Evolutionary conservation across 163 green algal genomes (phyloP), one percentile per base, ranked within the genome.

Genomic region (Volvox carteri): DNA sequence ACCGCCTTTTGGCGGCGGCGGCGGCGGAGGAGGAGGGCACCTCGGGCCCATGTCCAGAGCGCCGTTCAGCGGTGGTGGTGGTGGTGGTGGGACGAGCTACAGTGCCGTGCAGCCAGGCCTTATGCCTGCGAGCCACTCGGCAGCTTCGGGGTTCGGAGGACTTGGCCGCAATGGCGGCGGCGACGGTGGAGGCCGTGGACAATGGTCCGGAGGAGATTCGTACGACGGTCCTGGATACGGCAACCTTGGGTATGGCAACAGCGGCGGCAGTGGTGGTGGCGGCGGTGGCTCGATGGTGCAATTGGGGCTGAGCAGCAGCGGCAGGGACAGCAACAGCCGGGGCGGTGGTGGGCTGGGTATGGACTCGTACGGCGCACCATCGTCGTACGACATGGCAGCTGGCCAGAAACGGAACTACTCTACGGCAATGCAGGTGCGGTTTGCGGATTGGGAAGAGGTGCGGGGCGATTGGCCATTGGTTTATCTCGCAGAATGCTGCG

Each of bases 351-450:
- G 62, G 12, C 25, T 37, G 35, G 62, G 18, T 4, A 39, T 52
- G 35, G 62, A 76, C 44, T 23, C 33, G 80, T 78, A 87, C 80
- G 78, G 60, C 60, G 46, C 44, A n/a, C 6, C 6, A 21, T 33
- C 21, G 4, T 81, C 68, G 68, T 88, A 75, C 67, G 83, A 88
- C 48, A 81, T 74, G 83, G 83, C 46, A 50, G 50, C 83, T 4
- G 83, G 83, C 23, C 67, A 81, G 67, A 88, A 88, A 54, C 83
- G 83, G 12, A 88, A 88, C 48, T 88, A 88, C 68, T 83, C 68
- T 2, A 88, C 83, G 4, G 83, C 83, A 9, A 88, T 88, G 83
- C 83, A 88, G 83, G 68, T 87, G 48, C 42, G 44, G 62, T 4
- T 60, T n/a, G n/a, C n/a, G n/a, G n/a, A n/a, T n/a, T n/a, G n/a